These are phyloP conservation scores for Crotalaria pallida DNA, from an alignment of 306 rosid genomes.

Conservation along the genomic window DNA sequence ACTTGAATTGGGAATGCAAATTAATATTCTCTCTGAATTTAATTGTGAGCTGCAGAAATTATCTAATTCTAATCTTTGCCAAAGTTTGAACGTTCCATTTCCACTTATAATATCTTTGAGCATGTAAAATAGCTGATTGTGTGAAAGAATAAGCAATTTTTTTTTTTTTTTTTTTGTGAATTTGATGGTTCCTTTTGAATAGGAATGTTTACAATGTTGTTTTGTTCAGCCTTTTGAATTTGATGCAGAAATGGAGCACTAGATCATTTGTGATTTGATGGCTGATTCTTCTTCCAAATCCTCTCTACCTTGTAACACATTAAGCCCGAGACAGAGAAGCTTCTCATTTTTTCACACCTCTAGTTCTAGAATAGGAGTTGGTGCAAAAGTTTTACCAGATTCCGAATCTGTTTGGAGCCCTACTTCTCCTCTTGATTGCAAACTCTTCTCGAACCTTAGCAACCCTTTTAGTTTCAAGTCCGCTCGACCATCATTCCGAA, in stretches of 20 bases:
- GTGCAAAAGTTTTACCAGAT: conserved; percentile 45
- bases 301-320: conserved; percentile 37
- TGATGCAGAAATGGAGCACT: conserved; percentile 31
- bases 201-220: neutral
- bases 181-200: conserved; percentile 5
- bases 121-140: neutral
- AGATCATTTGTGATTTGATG: conserved; percentile 43
- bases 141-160: neutral
- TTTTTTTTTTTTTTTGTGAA: conserved; percentile 5
- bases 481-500: conserved; percentile 30
- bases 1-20: neutral
- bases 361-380: conserved; percentile 58
- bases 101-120: neutral
- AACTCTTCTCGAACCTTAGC: conserved; percentile 53
- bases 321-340: conserved; percentile 47
- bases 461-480: conserved; percentile 45
- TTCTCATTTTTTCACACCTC: conserved; percentile 56
- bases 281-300: conserved; percentile 56
- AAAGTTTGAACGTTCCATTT: neutral
- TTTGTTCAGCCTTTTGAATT: conserved; percentile 23
- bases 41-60: conserved; percentile 3
- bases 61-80: neutral
- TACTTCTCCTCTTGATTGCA: conserved; percentile 71
- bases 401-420: conserved; percentile 74
- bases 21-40: neutral